Base-by-base conservation (phyloP, 2,329 filamentous ascomycete species). In the Cladosporium colombiae region DNA sequence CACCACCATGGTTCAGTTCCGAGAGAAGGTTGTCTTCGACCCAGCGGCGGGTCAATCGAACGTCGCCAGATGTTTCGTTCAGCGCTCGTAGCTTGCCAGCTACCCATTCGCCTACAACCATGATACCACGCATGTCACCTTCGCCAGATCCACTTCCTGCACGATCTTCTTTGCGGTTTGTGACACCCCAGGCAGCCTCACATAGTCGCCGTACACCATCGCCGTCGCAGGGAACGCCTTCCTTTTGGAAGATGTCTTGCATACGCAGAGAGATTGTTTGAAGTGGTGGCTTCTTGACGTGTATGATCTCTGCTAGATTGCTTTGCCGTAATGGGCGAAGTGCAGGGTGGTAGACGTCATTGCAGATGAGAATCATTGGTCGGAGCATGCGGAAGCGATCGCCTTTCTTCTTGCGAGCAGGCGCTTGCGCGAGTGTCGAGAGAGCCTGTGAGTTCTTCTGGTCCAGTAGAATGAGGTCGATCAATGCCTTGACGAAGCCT, bases 271-370 rank as follows among this genome's bases (percentile, higher is more conserved):
- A 89, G 2, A 98, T 92, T 59, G 93, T 90, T 68, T 96, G 93
- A 11, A 98, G 80, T 0, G 91, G 89, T 1, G 95, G 93, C 72
- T 95, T 95, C 57, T 94, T 91, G 37, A 97, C 90, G 74, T 96
- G 93, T 25, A 99, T 89, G 46, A 98, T 88, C 76, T 99, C 95
- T 0, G 94, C 95, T 59, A 95, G 88, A 0, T 92, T 93, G 69
- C 81, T 82, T 68, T 94, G 91, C n/a, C 95, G 88, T 8, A 99
- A 82, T 0, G 92, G 93, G 31, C 93, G 87, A 49, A 99, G 84
- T 23, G 93, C 91, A 4, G 94, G 89, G 71, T 97, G 93, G 74
- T 99, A 99, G 0, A 98, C 88, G 76, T 99, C 96, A 73, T 99
- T 99, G 81, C 95, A 99, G 71, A 99, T 95, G 57, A 99, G 83